Evolutionary conservation across 768 basidiomycete genomes (phyloP), one percentile per base, ranked within the genome.

Genomic region (Podaxis sp.): DNA sequence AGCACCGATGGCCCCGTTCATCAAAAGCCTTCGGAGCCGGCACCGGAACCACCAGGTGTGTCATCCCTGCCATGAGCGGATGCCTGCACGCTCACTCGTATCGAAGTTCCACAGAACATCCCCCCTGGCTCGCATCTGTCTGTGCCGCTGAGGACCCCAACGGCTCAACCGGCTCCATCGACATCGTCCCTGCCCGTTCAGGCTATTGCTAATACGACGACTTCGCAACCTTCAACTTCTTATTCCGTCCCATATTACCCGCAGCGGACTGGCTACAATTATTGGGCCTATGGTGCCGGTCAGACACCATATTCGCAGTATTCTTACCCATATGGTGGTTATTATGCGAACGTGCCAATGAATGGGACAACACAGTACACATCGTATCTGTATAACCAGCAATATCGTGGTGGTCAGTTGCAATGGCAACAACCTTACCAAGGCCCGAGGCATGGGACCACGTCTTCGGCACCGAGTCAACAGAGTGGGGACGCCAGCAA

Each of bases 1-100:
- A 86, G 81, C 54, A 87, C 84, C 1, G 89, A 90, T 52, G 84
- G 79, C 4, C 85, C 87, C 59, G 84, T 91, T n/a, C 82, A 83
- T 57, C 89, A 90, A 70, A 90, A 88, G 67, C 89, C 89, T 19
- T 79, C 83, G 2, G 87, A 87, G 65, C 73, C 80, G 30, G 76
- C 76, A 11, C 69, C 76, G 49, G 42, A 57, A 11, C 59, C 44
- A n/a, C 42, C 33, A 39, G 53, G 46, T 59, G 82, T 83, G 19
- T 56, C 28, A 53, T 52, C 38, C 64, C 38, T 63, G 24, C 49
- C 52, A 40, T 49, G 64, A 44, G 53, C 33, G 22, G 52, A 17
- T 24, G 33, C 46, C 44, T 52, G 17, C 28, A 28, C 30, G 30
- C 33, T 48, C 24, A 68, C 51, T 40, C 48, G 46, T 28, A 26